Conservation (phyloP, 2,329 filamentous ascomycete species). For the Fusarium sp. region DNA sequence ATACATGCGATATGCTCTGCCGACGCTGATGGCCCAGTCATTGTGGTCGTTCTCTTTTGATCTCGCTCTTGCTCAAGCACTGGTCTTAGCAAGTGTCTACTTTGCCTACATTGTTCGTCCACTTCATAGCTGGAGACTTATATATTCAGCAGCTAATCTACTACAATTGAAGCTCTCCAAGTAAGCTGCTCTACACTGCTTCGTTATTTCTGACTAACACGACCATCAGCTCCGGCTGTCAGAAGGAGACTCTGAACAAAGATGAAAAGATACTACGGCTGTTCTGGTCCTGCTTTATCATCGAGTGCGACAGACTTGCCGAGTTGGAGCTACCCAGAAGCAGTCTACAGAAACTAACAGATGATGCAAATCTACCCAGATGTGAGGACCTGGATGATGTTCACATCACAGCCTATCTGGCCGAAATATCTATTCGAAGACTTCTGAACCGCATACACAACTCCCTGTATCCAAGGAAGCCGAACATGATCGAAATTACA, state of each 20-base stretch:
- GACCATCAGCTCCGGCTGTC: too few species aligned
- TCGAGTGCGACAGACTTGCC: not conserved
- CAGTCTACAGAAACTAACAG: not conserved
- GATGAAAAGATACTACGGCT: not conserved
- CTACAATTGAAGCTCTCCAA: not conserved
- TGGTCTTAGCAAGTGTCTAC: not conserved
- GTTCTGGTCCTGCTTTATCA: conserved; percentile 1
- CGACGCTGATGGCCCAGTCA: not conserved
- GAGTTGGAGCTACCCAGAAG: not conserved
- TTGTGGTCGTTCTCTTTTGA: not conserved
- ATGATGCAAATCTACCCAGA: not conserved
- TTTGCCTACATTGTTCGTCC: conserved; percentile 1
- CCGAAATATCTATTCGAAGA: not conserved
- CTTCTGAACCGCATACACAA: conserved; percentile 1
- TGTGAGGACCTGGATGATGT: not conserved
- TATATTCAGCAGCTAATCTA: not conserved
- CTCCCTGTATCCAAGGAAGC: not conserved
- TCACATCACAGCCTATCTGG: conserved; percentile 1
- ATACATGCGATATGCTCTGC: not conserved
- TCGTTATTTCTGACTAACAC: too few species aligned
- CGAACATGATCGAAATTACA: too few species aligned
- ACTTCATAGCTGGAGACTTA: not conserved
- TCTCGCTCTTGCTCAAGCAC: not conserved
- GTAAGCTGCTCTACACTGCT: not conserved
- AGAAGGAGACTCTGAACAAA: not conserved